Base-by-base conservation (phyloP, 1,284 basidiomycete genomes). In the Fomes fomentarius region DNA sequence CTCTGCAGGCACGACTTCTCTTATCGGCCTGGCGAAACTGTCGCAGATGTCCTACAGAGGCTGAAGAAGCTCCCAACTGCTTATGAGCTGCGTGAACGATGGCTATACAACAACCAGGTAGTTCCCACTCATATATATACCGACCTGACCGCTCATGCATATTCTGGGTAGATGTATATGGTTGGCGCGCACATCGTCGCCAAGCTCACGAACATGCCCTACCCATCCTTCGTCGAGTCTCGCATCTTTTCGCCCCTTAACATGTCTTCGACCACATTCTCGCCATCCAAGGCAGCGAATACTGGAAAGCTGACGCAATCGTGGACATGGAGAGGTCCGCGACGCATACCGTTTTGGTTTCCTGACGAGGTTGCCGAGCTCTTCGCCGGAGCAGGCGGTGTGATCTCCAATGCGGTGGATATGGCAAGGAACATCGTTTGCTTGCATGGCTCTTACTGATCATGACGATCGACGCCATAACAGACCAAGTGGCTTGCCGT, bases 41-140 rank as follows among this genome's bases (percentile, higher is more conserved):
- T 65, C 0, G 35, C 37, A 15, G 69, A 70, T n/a, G 35, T 68
- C 4, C 52, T 76, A 15, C 12, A 19, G 21, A 45, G 59, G 12
- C 24, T 51, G 22, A 54, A 38, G 34, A 33, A 49, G 14, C 50
- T 61, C 4, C 26, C 35, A 12, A 73, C 52, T 6, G 59, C 47
- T 3, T 71, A 67, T 34, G 78, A 76, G 58, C 64, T 78, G 0
- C 69, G 78, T 25, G 63, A 78, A 50, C 63, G 62, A n/a, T 78
- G 66, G 62, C 66, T 66, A 9, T 81, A 78, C 64, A 78, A 73
- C 58, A 78, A 78, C 25, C 66, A 70, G 44, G 78, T 74, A 39
- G 7, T 45, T 72, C n/a, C 11, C 33, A 17, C 1, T 28, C 11
- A 19, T 17, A 10, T 43, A 28, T 22, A 21, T 15, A 19, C 28